Evolutionary conservation across 2,329 filamentous ascomycete genomes (phyloP).

Genomic region (Microdochium trichocladiopsis): DNA sequence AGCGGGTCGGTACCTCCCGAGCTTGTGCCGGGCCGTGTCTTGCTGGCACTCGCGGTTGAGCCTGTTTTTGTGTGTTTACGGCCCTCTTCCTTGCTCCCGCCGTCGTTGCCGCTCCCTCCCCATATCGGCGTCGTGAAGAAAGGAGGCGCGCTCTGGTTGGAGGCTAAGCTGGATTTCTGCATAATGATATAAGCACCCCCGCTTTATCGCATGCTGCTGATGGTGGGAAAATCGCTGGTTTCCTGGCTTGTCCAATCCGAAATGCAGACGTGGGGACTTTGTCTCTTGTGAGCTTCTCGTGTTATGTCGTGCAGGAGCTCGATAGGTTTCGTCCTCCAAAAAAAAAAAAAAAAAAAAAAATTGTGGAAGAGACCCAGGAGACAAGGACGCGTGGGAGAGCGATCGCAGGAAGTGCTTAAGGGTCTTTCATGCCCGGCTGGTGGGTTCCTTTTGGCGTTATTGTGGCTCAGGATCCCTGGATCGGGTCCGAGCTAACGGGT

Average conservation of each 20-base stretch:
- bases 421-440: not conserved
- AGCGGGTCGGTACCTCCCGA: slow-evolving; percentile 14
- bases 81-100: slow-evolving; percentile 1
- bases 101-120: slow-evolving; percentile 12
- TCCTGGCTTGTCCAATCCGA: not conserved
- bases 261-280: not conserved
- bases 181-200: not conserved
- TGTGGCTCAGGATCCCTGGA: not conserved
- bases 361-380: not conserved
- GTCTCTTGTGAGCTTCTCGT: not conserved
- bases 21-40: slow-evolving; percentile 24
- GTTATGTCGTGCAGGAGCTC: no score
- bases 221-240: not conserved
- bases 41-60: slow-evolving; percentile 3
- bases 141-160: not conserved
- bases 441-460: not conserved
- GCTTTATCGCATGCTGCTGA: not conserved
- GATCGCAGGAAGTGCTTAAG: not conserved
- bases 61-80: slow-evolving; percentile 6
- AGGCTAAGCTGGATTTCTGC: not conserved
- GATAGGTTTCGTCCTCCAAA: no score
- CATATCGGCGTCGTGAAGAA: slow-evolving; percentile 6
- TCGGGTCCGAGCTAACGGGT: not conserved
- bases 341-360: no score
- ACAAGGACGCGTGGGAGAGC: not conserved